Evolutionary conservation across 2,329 filamentous ascomycete species (phyloP).

Genomic region (Aspergillus ruber): DNA sequence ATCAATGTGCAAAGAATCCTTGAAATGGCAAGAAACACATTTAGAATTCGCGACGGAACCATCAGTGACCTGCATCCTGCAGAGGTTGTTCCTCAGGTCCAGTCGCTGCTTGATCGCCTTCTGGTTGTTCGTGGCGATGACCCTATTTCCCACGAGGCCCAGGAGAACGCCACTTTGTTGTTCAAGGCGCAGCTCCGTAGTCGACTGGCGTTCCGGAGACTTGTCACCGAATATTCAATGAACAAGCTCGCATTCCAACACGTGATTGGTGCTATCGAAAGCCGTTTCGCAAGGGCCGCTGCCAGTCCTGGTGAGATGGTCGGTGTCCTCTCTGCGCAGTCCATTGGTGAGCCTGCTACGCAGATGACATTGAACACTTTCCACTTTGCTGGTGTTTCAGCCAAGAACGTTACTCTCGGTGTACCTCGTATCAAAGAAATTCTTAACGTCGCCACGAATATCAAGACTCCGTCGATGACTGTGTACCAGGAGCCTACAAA

Average conservation of each 20-base stretch:
- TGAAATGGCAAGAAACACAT: conserved; percentile 80
- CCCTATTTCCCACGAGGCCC: conserved; percentile 73
- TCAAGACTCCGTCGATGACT: conserved; percentile 97
- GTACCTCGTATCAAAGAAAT: conserved; percentile 99
- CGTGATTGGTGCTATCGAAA: conserved; percentile 83
- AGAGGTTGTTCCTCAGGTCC: conserved; percentile 76
- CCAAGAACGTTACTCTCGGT: conserved; percentile 98
- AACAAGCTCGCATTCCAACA: conserved; percentile 91
- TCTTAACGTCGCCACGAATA: conserved; percentile 93
- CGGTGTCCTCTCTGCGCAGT: conserved; percentile 93
- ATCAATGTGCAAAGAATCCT: conserved; percentile 89
- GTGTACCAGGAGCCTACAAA: conserved; percentile 68
- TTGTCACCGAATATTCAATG: conserved; percentile 77
- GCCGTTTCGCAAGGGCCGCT: conserved; percentile 74
- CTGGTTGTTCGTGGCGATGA: conserved; percentile 83
- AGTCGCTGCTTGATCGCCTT: conserved; percentile 67
- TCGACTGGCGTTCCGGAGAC: conserved; percentile 82
- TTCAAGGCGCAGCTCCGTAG: conserved; percentile 91
- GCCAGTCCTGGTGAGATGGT: conserved; percentile 98
- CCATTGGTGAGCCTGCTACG: conserved; percentile 95
- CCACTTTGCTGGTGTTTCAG: conserved; percentile 99
- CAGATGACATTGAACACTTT: conserved; percentile 99
- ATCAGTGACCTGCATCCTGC: conserved; percentile 85
- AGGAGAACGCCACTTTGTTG: conserved; percentile 78
- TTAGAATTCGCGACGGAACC: conserved; percentile 78